Conservation (phyloP, 345 rosid genomes). For the Citrus medica region DNA sequence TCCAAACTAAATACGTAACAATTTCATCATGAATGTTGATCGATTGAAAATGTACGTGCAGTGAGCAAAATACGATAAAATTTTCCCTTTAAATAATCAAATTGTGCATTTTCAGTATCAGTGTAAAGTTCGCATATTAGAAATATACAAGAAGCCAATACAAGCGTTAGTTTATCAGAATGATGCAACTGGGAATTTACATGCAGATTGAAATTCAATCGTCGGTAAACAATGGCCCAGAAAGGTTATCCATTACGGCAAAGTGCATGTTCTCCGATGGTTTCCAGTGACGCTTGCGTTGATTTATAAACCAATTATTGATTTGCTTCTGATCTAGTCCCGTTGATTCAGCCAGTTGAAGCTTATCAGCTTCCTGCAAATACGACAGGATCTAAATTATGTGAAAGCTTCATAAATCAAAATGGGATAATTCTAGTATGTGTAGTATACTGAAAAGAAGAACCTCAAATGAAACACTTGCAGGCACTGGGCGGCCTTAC, state of each 20-base stretch:
- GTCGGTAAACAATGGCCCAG: constrained; percentile 52
- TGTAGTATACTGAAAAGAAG: too few species aligned
- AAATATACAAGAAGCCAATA: constrained; percentile 14
- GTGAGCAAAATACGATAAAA: constrained; percentile 17
- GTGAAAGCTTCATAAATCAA: too few species aligned
- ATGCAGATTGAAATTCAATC: constrained; percentile 29
- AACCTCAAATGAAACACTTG: too few species aligned
- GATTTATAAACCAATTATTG: constrained; percentile 90
- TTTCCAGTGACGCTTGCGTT: constrained; percentile 86
- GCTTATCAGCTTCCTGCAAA: constrained; percentile 65
- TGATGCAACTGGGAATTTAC: constrained; percentile 16
- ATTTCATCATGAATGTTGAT: constrained; percentile 3
- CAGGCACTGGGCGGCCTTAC: too few species aligned
- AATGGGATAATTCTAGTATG: too few species aligned
- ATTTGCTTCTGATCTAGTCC: constrained; percentile 86
- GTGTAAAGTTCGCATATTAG: constrained; percentile 7
- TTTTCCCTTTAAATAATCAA: neutral
- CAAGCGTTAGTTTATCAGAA: neutral
- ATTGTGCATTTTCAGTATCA: constrained; percentile 12
- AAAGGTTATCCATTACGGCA: constrained; percentile 50
- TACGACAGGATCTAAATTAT: neutral
- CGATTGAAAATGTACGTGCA: constrained; percentile 17
- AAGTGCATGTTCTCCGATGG: constrained; percentile 77
- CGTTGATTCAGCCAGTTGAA: constrained; percentile 63
- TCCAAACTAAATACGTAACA: neutral